Base-by-base conservation (phyloP, 2,329 filamentous ascomycete genomes). In the Talaromyces sp. region DNA sequence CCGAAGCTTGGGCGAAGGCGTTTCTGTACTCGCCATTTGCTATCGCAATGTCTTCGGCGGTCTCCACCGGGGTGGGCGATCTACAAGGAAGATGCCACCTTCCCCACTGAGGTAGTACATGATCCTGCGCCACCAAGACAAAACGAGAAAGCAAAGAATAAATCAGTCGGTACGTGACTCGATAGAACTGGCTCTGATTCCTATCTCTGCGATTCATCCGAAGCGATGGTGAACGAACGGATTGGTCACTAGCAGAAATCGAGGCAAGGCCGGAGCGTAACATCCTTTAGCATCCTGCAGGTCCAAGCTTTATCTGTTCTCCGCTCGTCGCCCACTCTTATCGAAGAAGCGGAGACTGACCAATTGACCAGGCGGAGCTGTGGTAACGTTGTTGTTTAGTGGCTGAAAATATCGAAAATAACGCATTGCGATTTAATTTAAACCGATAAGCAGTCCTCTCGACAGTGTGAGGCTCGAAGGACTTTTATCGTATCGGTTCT, bases 1-100 rank as follows among this genome's bases (percentile, higher is more conserved):
- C n/a, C 56, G 22, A 61, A 61, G 63, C 63, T 65, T 65, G 63
- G 39, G 1, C 37, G 37, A 61, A 33, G 61, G 49, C 49, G 35
- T 56, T 35, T 54, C 4, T 61, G 59, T n/a, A 3, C 13, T 45
- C 39, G 37, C 43, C 45, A 61, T 31, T 61, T 37, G 59, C 47
- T 41, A 62, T 56, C 61, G 61, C 27, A 25, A 45, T 31, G 49
- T 25, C 33, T 50, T 41, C 37, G n/a, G 47, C 45, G 60, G 35
- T 31, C 47, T 62, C 60, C 60, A 62, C 60, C n/a, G 4, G 37
- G 31, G 19, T 39, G 4, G 13, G 37, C 43, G 61, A 62, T 62
- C 61, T 54, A 39, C 61, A 62, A 25, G 31, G 50, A 27, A 25
- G 31, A 35, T 45, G 39, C 57, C 27, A 19, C 31, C 58, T 35